A percentile compares a stretch with the other conserved stretches of the same genome.
phyloP scores from a whole-genome alignment of 768 basidiomycete genomes.

The Lyophyllum semitale region DNA sequence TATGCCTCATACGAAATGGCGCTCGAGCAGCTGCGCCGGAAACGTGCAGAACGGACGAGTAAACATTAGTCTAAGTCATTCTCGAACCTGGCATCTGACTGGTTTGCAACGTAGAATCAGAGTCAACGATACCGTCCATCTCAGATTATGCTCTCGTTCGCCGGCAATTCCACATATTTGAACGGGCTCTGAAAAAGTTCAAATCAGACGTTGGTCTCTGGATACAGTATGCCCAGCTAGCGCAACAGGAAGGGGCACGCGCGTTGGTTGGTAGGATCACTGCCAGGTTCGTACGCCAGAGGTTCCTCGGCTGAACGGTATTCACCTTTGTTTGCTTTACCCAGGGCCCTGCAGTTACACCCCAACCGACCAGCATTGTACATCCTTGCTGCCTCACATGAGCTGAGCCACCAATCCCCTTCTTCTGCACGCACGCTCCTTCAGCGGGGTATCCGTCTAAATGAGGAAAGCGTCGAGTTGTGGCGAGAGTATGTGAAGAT shows the following conservation, averaged over 20 bases:
- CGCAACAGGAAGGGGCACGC: conserved; percentile 76
- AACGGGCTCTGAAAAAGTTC: conserved; percentile 87
- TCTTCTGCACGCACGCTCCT: conserved; percentile 82
- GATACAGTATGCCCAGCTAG: conserved; percentile 86
- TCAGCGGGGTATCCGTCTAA: conserved; percentile 83
- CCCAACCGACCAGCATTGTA: conserved; percentile 78
- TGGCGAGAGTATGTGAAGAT: conserved; percentile 92
- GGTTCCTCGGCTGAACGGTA: neutral
- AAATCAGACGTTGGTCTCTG: conserved; percentile 85
- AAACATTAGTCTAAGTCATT: conserved; percentile 4
- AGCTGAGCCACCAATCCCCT: conserved; percentile 71
- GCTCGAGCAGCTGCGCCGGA: conserved; percentile 77
- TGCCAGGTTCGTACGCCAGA: conserved; percentile 58
- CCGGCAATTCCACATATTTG: conserved; percentile 87
- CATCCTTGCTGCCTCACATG: conserved; percentile 83
- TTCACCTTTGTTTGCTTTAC: conserved; percentile 1
- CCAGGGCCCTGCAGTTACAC: conserved; percentile 87
- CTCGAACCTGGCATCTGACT: neutral
- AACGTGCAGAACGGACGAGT: conserved; percentile 76
- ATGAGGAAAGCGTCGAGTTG: conserved; percentile 69
- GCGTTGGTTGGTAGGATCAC: conserved; percentile 81
- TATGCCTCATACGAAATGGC: conserved; percentile 93
- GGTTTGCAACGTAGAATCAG: conserved; percentile 34
- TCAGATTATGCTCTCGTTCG: conserved; percentile 86
- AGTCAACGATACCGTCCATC: conserved; percentile 55